Evolutionary conservation across 768 basidiomycete species (phyloP).

Genomic region (Lanmaoa rubissima): DNA sequence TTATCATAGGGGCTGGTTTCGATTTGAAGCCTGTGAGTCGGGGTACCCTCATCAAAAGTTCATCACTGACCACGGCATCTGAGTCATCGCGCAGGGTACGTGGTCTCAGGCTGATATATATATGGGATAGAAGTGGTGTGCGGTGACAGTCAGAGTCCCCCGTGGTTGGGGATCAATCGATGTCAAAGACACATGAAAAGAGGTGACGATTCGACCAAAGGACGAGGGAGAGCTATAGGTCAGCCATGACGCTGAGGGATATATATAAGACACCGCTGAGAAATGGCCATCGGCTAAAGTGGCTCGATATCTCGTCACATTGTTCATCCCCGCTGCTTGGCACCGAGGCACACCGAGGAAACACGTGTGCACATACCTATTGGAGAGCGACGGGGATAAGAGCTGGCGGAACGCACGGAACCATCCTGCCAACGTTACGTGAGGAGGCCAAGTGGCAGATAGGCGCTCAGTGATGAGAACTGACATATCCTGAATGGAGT

Average conservation of each 20-base stretch:
- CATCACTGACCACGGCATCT: constrained; percentile 6
- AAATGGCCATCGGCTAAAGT: constrained; percentile 9
- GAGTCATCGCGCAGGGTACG: constrained; percentile 11
- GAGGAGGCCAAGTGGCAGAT: constrained; percentile 13
- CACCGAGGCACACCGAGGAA: constrained; percentile 9
- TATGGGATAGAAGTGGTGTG: background rate
- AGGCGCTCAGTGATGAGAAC: constrained; percentile 1
- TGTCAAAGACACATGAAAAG: constrained; percentile 16
- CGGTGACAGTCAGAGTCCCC: constrained; percentile 4
- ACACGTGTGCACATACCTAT: constrained; percentile 24
- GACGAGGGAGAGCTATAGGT: constrained; percentile 1
- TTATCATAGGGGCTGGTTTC: constrained; percentile 8
- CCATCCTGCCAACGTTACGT: constrained; percentile 18
- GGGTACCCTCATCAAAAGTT: background rate
- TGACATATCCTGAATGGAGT: constrained; percentile 5
- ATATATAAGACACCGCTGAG: constrained; percentile 20
- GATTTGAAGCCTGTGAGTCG: background rate
- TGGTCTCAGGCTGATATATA: background rate
- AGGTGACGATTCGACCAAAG: background rate
- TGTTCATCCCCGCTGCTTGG: constrained; percentile 18
- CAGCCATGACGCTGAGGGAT: constrained; percentile 7
- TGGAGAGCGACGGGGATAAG: constrained; percentile 10
- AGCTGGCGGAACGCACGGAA: constrained; percentile 10
- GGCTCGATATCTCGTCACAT: constrained; percentile 13
- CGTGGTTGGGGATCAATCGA: constrained; percentile 9